Evolutionary conservation across 2,329 filamentous ascomycete genomes (phyloP).

Genomic region (Colletotrichum orchidophilum): DNA sequence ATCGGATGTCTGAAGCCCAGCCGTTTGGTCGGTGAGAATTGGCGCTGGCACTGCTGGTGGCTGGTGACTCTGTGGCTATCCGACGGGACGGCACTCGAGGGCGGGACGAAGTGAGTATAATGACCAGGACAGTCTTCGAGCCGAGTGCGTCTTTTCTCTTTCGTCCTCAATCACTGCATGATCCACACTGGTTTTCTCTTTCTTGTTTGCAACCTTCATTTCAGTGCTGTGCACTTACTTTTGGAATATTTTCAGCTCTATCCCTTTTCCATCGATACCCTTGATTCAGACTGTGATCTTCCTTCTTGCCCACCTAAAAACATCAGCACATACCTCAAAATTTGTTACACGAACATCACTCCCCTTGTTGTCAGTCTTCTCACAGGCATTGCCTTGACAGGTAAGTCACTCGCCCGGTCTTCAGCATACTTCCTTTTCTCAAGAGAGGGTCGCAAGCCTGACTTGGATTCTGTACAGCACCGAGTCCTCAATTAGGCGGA

Average conservation of each 20-base stretch:
- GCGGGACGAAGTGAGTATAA: background rate
- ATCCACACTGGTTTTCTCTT: background rate
- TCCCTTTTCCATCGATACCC: background rate
- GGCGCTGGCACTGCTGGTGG: too few species aligned
- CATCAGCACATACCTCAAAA: background rate
- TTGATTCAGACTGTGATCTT: background rate
- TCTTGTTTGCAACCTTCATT: background rate
- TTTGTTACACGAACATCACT: constrained; percentile 19
- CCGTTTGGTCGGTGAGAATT: background rate
- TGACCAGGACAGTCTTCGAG: background rate
- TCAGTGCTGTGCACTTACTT: constrained; percentile 4
- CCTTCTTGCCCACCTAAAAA: background rate
- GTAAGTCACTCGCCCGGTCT: background rate
- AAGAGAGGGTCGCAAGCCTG: background rate
- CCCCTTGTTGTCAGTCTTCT: constrained; percentile 15
- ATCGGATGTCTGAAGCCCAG: background rate
- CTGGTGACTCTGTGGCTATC: background rate
- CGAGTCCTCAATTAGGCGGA: constrained; percentile 3
- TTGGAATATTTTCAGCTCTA: too few species aligned
- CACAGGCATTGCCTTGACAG: constrained; percentile 27
- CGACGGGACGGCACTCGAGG: background rate
- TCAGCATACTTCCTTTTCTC: background rate
- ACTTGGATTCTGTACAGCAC: background rate
- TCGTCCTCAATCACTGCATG: background rate
- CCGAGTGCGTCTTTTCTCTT: background rate